A percentile compares a stretch with the other conserved stretches of the same genome.
Evolutionary conservation across 192 early-diverging fungal genomes (phyloP).

Genomic region (Entomortierella parvispora): DNA sequence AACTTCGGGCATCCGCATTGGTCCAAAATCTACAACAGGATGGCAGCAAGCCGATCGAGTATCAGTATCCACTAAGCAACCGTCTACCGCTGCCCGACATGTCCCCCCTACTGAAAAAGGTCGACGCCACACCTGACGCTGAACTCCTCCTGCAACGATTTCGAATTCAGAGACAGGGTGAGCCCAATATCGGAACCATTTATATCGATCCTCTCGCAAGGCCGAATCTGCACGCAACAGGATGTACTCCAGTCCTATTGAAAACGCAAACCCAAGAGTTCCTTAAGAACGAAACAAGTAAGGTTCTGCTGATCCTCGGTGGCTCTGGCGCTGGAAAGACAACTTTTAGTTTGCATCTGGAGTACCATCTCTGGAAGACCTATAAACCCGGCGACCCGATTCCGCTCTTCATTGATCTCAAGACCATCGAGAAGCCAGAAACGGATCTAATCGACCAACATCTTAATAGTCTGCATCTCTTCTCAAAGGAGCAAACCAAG

Average conservation of each 20-base stretch:
- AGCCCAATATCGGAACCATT: background rate
- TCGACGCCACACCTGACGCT: background rate
- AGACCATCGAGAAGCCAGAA: too few species aligned
- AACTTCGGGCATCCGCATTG: too few species aligned
- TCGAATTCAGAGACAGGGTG: too few species aligned
- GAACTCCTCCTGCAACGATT: too few species aligned
- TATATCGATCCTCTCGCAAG: background rate
- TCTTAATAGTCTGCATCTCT: too few species aligned
- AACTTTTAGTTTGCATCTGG: background rate
- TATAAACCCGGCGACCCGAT: too few species aligned
- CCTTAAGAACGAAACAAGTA: background rate
- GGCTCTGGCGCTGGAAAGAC: background rate
- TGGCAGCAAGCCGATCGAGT: too few species aligned
- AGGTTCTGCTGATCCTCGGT: background rate
- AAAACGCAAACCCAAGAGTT: background rate
- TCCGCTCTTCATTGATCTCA: too few species aligned
- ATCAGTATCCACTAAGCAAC: background rate
- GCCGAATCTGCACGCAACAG: background rate
- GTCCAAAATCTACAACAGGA: too few species aligned
- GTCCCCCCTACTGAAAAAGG: background rate
- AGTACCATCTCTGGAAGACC: too few species aligned
- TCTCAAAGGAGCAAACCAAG: too few species aligned
- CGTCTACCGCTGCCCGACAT: background rate
- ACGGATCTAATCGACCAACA: too few species aligned
- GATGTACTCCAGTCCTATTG: background rate